A percentile compares a stretch with the other conserved stretches of the same genome.
Conservation (phyloP, 192 early-diverging fungal species). For the Coemansia sp. region DNA sequence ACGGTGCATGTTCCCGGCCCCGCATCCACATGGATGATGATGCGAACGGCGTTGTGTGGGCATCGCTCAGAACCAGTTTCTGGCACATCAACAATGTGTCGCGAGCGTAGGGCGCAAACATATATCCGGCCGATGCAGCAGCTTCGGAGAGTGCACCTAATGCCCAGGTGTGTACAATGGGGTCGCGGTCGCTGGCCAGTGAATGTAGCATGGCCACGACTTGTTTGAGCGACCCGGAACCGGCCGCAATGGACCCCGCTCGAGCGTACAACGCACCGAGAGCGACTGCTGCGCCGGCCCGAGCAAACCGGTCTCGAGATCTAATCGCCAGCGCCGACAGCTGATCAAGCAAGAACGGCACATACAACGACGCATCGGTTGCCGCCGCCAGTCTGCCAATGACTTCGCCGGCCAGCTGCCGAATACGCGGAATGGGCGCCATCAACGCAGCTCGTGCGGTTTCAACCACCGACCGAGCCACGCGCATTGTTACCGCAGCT, state of each 20-base stretch:
- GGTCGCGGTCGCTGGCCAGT: conserved; percentile 87
- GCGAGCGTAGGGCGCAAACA: conserved; percentile 88
- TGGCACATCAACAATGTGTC: conserved; percentile 82
- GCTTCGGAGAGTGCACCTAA: conserved; percentile 79
- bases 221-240: conserved; percentile 72
- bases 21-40: conserved; percentile 39
- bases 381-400: conserved; percentile 74
- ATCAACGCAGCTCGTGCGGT: conserved; percentile 56
- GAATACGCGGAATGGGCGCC: conserved; percentile 65
- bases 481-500: conserved; percentile 9
- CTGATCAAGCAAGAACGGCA: conserved; percentile 40
- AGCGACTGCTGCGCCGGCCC: conserved; percentile 88
- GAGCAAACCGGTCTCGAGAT: conserved; percentile 88
- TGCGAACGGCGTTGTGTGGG: conserved; percentile 63
- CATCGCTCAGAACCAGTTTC: conserved; percentile 86
- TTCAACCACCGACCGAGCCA: conserved; percentile 33
- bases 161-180: conserved; percentile 92
- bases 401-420: conserved; percentile 76
- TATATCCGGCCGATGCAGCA: conserved; percentile 82
- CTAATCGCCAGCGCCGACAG: conserved; percentile 67
- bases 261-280: conserved; percentile 86
- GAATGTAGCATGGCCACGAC: conserved; percentile 88
- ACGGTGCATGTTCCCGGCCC: conserved; percentile 27
- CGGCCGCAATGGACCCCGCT: conserved; percentile 86
- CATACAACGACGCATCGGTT: conserved; percentile 27